A percentile compares a stretch with the other conserved stretches of the same genome.
These are phyloP conservation scores for Pulveroboletus sp. DNA, from an alignment of 768 basidiomycete species.

Conservation along the genomic window DNA sequence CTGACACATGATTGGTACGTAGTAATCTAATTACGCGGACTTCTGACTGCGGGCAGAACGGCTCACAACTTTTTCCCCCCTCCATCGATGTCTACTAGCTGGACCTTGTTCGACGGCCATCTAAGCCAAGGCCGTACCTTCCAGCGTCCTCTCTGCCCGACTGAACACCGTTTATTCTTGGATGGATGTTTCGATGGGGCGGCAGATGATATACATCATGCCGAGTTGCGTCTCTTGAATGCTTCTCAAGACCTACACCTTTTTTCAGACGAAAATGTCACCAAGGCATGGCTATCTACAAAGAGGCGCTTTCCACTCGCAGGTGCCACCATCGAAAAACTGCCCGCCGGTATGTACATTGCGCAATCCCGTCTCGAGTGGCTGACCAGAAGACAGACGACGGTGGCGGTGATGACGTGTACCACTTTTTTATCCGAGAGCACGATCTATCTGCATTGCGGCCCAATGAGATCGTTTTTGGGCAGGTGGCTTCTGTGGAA, in stretches of 20 bases:
- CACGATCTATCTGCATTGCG: constrained; percentile 28
- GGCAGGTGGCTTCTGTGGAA: constrained; percentile 29
- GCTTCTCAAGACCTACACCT: constrained; percentile 20
- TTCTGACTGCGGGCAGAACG: too few relatives aligned
- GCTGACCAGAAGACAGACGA: too few relatives aligned
- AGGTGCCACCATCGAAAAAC: constrained; percentile 34
- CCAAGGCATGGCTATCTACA: too few relatives aligned
- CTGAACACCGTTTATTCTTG: constrained; percentile 42
- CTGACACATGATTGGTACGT: too few relatives aligned
- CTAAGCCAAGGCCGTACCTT: constrained; percentile 1
- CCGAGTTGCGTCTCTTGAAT: constrained; percentile 25
- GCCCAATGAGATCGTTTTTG: constrained; percentile 41
- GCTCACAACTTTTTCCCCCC: too few relatives aligned
- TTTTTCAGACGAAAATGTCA: constrained; percentile 33
- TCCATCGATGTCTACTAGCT: too few relatives aligned
- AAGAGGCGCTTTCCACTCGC: too few relatives aligned
- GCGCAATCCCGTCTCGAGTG: too few relatives aligned
- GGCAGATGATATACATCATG: constrained; percentile 39
- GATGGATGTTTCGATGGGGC: constrained; percentile 41
- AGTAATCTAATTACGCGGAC: too few relatives aligned
- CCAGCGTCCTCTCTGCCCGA: constrained; percentile 37
- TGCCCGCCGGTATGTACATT: too few relatives aligned
- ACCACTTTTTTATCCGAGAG: constrained; percentile 42
- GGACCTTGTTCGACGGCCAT: too few relatives aligned
- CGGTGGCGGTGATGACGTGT: background rate